Base-by-base conservation (phyloP, 257 asterid genomes). In the Salvia rosmarinus region DNA sequence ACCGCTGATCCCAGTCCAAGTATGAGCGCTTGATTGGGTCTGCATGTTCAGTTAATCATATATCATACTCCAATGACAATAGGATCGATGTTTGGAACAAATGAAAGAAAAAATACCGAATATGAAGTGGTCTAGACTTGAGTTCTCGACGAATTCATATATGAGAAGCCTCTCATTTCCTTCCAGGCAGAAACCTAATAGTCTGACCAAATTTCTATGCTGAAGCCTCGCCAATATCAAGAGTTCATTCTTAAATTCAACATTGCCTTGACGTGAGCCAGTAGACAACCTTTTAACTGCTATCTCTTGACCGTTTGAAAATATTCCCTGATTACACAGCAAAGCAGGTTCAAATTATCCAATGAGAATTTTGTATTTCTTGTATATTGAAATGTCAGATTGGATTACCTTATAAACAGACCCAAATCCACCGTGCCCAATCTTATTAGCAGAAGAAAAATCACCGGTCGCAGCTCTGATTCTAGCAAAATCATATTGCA, bases 401-500 rank as follows among this genome's bases (percentile, higher is more conserved):
- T 32, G 20, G 11, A 34, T 67, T 67, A 68, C 73, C 62, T 37
- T 68, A 11, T 65, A 65, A 8, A 65, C 71, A 65, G 71, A 4
- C 6, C 71, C 71, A 46, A 65, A 65, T 47, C 71, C 67, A 16
- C 72, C 78, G 42, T 16, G 1, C 16, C 78, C 78, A 4, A 74
- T 7, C 39, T 17, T 74, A 35, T 65, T 56, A 12, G 9, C 35
- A 7, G 1, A 0, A 19, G 72, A n/a, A n/a, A 74, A 74, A 28
- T 65, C 23, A 44, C 32, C 8, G 39, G 78, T 74, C 0, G 78
- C 78, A 16, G 47, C 68, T 40, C 39, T 21, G 25, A 74, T 65
- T 51, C 4, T 32, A 0, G 50, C 67, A 17, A 65, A 65, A 47
- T 66, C 73, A 44, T 40, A 65, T 28, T 54, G 28, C 28, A 6